Percentiles rank a stretch among this genome's conserved stretches.
phyloP scores from a whole-genome alignment of 176 grass and related monocot species.

The barley (Hordeum vulgare) region MorexV3_pseudomolecules_assembly NC_058520.1:552658158-552658657 shows the following conservation, averaged over 20 bases:
- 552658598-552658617: neutral
- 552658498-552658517: conserved; percentile 14
- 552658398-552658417: no score
- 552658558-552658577: neutral
- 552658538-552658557: neutral
- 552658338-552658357: conserved; percentile 20
- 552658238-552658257: neutral
- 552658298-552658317: neutral
- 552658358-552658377: neutral
- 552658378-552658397: no score
- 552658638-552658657: conserved; percentile 17
- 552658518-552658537: conserved; percentile 6
- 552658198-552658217: neutral
- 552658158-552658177: neutral
- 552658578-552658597: neutral
- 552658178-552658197: neutral
- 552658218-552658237: neutral
- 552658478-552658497: no score
- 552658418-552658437: no score
- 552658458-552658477: no score
- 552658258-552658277: neutral
- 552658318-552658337: neutral
- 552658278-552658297: neutral
- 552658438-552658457: no score
- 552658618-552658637: neutral